Evolutionary conservation across 495 filamentous ascomycete species (phyloP).

Genomic region (Letharia columbiana): DNA sequence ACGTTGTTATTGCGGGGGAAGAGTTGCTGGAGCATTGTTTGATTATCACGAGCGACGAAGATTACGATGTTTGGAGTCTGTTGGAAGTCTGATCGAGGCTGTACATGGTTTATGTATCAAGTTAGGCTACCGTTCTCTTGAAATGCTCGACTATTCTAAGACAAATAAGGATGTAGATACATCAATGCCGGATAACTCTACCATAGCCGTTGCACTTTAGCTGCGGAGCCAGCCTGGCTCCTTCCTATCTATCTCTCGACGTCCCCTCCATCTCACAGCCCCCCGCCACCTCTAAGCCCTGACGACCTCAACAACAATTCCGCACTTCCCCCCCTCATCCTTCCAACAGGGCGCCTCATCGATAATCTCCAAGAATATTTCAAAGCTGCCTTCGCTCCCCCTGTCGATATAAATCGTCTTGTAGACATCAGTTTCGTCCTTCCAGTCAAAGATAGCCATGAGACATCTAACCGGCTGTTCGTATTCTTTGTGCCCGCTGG

Average conservation of each 20-base stretch:
- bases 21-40: too few species aligned
- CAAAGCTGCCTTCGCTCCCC: neutral
- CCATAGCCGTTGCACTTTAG: neutral
- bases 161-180: neutral
- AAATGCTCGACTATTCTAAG: neutral
- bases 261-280: neutral
- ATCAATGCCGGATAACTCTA: neutral
- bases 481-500: neutral
- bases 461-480: neutral
- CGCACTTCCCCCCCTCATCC: conserved; percentile 8
- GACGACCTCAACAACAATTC: neutral
- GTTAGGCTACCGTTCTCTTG: neutral
- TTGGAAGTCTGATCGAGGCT: too few species aligned
- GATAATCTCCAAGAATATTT: conserved; percentile 6
- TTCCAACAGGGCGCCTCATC: conserved; percentile 10
- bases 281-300: neutral
- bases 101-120: neutral
- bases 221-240: neutral
- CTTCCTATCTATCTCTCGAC: neutral
- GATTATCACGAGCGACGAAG: too few species aligned
- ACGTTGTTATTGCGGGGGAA: too few species aligned
- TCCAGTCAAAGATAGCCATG: conserved; percentile 6
- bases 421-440: neutral
- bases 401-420: conserved; percentile 1
- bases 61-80: too few species aligned